A percentile compares a stretch with the other conserved stretches of the same genome.
phyloP scores from a whole-genome alignment of 1,284 basidiomycete genomes.

The Austroboletus sp. region DNA sequence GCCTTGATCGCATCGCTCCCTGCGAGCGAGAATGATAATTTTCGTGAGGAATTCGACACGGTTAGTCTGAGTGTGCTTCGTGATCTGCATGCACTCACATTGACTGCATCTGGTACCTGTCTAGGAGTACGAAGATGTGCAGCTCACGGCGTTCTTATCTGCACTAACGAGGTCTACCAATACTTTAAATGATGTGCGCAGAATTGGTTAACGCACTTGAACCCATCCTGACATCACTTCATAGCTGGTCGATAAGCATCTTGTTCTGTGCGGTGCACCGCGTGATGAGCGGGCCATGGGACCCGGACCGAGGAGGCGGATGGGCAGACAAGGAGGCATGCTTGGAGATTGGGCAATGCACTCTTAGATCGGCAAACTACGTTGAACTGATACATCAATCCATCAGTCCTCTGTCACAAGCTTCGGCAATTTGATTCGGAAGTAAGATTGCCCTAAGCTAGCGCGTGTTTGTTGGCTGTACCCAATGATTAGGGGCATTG shows the following conservation, averaged over 20 bases:
- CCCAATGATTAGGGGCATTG: too few species aligned
- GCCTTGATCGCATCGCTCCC: conserved; percentile 83
- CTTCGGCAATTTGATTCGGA: not conserved
- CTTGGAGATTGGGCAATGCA: conserved; percentile 45
- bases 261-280: conserved; percentile 41
- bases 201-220: not conserved
- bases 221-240: conserved; percentile 9
- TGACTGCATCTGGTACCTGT: conserved; percentile 6
- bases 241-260: conserved; percentile 65
- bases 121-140: conserved; percentile 93
- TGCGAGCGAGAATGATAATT: conserved; percentile 71
- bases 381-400: not conserved
- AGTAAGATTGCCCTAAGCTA: too few species aligned
- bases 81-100: not conserved
- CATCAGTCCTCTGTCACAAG: not conserved
- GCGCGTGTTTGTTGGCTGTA: too few species aligned
- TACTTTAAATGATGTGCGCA: conserved; percentile 79
- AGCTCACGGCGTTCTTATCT: conserved; percentile 84
- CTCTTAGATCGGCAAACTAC: conserved; percentile 18
- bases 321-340: conserved; percentile 40
- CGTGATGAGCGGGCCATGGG: conserved; percentile 42
- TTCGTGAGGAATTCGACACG: conserved; percentile 79
- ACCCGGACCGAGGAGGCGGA: conserved; percentile 38
- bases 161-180: conserved; percentile 84
- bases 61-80: conserved; percentile 39